Evolutionary conservation across 2,329 filamentous ascomycete species (phyloP).

Genomic region (Mollisiaceae sp.): DNA sequence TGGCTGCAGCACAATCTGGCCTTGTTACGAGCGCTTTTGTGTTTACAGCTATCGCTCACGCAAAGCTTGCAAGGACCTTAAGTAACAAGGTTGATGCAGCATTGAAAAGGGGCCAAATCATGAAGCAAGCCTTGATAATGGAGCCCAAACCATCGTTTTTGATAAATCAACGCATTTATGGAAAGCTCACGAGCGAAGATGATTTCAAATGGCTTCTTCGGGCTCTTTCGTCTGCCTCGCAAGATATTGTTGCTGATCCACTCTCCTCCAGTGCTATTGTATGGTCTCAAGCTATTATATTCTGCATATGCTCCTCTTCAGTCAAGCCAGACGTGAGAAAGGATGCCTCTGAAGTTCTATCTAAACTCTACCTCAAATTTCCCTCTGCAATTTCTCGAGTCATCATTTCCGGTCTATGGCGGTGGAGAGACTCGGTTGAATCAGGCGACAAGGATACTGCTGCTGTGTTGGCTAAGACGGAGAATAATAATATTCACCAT

Average conservation of each 20-base stretch:
- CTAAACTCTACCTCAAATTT: slow-evolving; percentile 65
- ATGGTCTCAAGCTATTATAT: slow-evolving; percentile 89
- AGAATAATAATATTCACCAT: slow-evolving; percentile 65
- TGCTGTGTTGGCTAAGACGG: slow-evolving; percentile 67
- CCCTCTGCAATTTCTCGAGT: slow-evolving; percentile 64
- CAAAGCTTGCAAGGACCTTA: slow-evolving; percentile 58
- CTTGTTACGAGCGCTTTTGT: slow-evolving; percentile 82
- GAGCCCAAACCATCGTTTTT: slow-evolving; percentile 89
- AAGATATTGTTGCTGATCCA: slow-evolving; percentile 53
- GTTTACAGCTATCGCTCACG: slow-evolving; percentile 64
- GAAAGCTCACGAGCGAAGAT: slow-evolving; percentile 74
- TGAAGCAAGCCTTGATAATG: slow-evolving; percentile 68
- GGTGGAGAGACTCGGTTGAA: slow-evolving; percentile 73
- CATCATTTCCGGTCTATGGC: slow-evolving; percentile 77
- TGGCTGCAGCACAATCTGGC: slow-evolving; percentile 80
- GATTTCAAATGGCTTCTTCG: slow-evolving; percentile 80
- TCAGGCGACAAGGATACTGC: slow-evolving; percentile 79
- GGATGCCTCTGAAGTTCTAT: slow-evolving; percentile 65
- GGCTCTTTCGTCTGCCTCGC: slow-evolving; percentile 68
- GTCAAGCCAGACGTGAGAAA: slow-evolving; percentile 68
- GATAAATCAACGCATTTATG: slow-evolving; percentile 82
- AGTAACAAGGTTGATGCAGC: slow-evolving; percentile 60
- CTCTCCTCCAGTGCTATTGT: slow-evolving; percentile 60
- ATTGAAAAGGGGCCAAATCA: slow-evolving; percentile 65
- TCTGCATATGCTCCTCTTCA: slow-evolving; percentile 68